Evolutionary conservation across 192 early-diverging fungal genomes (phyloP).

Genomic region (Rhizophagus clarus): DNA sequence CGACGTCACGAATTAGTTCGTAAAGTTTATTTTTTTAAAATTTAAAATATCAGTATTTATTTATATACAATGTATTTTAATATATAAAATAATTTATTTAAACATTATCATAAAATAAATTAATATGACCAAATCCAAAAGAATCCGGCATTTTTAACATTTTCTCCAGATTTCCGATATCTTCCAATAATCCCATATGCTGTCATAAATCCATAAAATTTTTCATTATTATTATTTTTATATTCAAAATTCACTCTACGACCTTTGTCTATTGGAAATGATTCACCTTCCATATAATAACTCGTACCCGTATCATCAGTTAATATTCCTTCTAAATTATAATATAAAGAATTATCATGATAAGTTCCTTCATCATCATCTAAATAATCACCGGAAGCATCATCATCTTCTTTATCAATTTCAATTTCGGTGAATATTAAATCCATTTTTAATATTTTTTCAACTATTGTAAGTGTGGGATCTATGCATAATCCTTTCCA

Average conservation of each 20-base stretch:
- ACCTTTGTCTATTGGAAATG: conserved; percentile 5
- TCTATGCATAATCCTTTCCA: conserved; percentile 20
- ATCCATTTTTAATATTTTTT: conserved; percentile 2
- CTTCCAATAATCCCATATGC: conserved; percentile 22
- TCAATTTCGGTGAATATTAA: conserved; percentile 1
- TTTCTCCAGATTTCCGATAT: not conserved
- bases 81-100: too few relatives aligned
- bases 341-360: not conserved
- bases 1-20: too few relatives aligned
- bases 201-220: conserved; percentile 5
- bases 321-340: not conserved
- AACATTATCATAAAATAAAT: too few relatives aligned
- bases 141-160: not conserved
- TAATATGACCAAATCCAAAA: conserved; percentile 17
- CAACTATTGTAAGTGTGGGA: not conserved
- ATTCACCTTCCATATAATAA: not conserved
- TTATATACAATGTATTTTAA: too few relatives aligned
- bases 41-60: too few relatives aligned
- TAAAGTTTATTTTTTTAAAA: too few relatives aligned
- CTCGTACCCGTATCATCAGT: conserved; percentile 8
- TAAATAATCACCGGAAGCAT: not conserved
- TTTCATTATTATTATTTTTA: not conserved
- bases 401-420: not conserved
- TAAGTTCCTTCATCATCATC: conserved; percentile 4
- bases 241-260: not conserved